Percentiles rank a stretch among this genome's conserved stretches.
Evolutionary conservation across 371 early-diverging fungal species (phyloP).

Genomic region (Rhizomucor miehei): DNA sequence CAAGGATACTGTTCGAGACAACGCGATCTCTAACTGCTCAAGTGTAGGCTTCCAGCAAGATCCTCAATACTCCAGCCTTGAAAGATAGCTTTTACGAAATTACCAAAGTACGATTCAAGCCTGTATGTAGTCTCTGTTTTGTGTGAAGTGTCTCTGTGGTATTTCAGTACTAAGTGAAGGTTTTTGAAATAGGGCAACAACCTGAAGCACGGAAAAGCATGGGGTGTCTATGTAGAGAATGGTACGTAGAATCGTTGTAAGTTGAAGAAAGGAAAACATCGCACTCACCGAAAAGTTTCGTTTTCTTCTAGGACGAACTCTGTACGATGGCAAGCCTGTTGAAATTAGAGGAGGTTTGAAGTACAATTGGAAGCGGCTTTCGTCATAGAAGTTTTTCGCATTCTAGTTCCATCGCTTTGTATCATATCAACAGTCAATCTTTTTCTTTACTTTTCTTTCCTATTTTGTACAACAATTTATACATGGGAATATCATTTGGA

Average conservation of each 20-base stretch:
- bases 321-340: conserved; percentile 29
- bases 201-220: conserved; percentile 24
- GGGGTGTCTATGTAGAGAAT: conserved; percentile 34
- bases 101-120: conserved; percentile 32
- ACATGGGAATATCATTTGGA: too few species aligned
- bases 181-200: neutral
- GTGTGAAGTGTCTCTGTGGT: too few species aligned
- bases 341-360: conserved; percentile 34
- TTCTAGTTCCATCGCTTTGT: too few species aligned
- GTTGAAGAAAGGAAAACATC: neutral
- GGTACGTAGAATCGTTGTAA: conserved; percentile 15
- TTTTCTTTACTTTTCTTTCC: too few species aligned
- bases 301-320: conserved; percentile 22
- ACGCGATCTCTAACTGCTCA: neutral
- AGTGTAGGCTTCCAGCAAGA: conserved; percentile 24
- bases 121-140: conserved; percentile 13
- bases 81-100: conserved; percentile 33
- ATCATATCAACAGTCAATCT: too few species aligned
- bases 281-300: too few species aligned
- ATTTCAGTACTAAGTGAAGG: neutral
- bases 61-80: conserved; percentile 21
- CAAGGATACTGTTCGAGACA: neutral
- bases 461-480: too few species aligned
- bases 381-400: conserved; percentile 9
- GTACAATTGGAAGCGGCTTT: conserved; percentile 20